Evolutionary conservation across 176 grass and related monocot species (phyloP).

Genomic region (Rhipidocladum racemiflorum): DNA sequence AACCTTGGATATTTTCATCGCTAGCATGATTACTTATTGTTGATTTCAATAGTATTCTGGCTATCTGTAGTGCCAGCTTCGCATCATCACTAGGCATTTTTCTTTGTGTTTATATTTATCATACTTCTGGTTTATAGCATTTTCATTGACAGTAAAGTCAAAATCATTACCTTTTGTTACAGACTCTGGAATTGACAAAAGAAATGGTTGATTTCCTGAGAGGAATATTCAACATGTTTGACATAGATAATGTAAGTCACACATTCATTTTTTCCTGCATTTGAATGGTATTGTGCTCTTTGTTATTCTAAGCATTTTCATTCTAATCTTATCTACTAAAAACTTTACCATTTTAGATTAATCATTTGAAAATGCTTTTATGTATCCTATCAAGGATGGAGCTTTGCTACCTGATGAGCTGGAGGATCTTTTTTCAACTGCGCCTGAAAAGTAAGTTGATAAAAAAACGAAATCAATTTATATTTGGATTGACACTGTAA

Average conservation of each 20-base stretch:
- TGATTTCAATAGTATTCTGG: neutral
- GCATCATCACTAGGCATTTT: neutral
- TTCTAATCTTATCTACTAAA: neutral
- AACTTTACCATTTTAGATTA: neutral
- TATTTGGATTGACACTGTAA: neutral
- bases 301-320: conserved; percentile 1
- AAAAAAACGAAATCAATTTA: neutral
- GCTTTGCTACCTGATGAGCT: conserved; percentile 79
- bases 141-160: neutral
- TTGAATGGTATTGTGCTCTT: neutral
- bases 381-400: conserved; percentile 57
- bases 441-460: conserved; percentile 77
- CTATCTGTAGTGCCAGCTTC: neutral
- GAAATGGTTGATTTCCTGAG: conserved; percentile 79
- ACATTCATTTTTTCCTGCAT: neutral
- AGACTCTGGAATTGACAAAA: conserved; percentile 84
- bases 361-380: conserved; percentile 7
- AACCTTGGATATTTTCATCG: neutral
- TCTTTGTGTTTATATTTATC: neutral
- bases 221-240: conserved; percentile 80
- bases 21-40: neutral
- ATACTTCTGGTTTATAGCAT: conserved; percentile 1
- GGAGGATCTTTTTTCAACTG: conserved; percentile 94
- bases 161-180: conserved; percentile 29
- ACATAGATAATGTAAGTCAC: conserved; percentile 75